Percentiles rank a stretch among this genome's conserved stretches.
Conservation (phyloP, 306 rosid species). For the Pueraria montana region DNA sequence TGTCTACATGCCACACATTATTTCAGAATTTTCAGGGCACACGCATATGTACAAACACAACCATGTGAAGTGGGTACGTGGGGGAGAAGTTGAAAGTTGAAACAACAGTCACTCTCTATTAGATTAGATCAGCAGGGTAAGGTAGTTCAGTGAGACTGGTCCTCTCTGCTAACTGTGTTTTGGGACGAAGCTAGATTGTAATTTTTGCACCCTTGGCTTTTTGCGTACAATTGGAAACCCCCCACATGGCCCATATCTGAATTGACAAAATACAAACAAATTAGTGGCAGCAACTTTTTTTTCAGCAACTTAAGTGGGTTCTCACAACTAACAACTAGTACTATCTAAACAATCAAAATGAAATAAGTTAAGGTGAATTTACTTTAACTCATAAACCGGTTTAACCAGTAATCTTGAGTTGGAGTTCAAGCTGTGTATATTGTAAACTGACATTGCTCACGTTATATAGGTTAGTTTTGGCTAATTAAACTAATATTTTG, state of each 20-base stretch:
- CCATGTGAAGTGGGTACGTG: conserved; percentile 41
- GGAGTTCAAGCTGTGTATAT: no score
- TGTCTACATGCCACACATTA: neutral
- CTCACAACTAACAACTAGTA: neutral
- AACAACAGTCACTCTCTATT: conserved; percentile 39
- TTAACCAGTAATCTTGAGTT: no score
- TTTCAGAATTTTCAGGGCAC: conserved; percentile 9
- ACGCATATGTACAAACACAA: conserved; percentile 9
- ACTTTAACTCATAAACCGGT: no score
- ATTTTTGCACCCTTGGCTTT: conserved; percentile 5
- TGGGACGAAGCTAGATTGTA: neutral
- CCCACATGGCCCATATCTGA: conserved; percentile 15
- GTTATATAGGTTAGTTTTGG: neutral
- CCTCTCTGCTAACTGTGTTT: conserved; percentile 23
- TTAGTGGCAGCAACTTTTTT: neutral
- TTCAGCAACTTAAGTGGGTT: neutral
- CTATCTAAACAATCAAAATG: neutral
- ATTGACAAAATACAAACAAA: conserved; percentile 4
- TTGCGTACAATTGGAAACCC: conserved; percentile 34
- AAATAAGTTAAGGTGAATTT: neutral
- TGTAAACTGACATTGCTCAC: neutral
- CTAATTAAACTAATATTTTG: neutral
- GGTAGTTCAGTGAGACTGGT: conserved; percentile 29
- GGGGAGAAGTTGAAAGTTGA: conserved; percentile 14
- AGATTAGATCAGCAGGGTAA: conserved; percentile 41